Conservation (phyloP, 306 rosid species). For the Gillenia trifoliata region DNA sequence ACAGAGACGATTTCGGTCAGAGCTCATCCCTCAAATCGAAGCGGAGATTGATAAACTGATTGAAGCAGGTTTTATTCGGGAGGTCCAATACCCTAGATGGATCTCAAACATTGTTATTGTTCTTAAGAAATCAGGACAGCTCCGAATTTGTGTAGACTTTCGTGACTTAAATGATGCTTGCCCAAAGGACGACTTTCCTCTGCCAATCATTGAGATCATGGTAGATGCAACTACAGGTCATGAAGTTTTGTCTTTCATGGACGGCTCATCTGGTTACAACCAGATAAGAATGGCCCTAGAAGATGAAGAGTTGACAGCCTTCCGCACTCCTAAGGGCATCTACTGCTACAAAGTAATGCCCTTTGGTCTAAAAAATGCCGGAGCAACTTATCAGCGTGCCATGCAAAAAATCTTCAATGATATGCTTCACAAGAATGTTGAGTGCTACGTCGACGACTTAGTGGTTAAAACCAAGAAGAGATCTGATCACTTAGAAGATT, state of each 20-base stretch:
- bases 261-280: neutral
- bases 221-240: no score
- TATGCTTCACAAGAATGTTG: neutral
- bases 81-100: neutral
- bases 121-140: no score
- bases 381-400: neutral
- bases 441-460: neutral
- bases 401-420: neutral
- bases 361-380: accelerated
- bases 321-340: neutral
- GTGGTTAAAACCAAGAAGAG: neutral
- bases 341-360: no score
- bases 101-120: neutral
- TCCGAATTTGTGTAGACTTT: neutral
- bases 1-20: accelerated
- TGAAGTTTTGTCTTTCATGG: neutral
- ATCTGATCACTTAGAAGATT: neutral
- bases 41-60: neutral
- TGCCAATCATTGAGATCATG: no score
- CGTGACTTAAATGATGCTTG: neutral
- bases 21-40: neutral
- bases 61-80: neutral
- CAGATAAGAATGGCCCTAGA: neutral
- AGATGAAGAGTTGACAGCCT: neutral
- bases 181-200: neutral